These are phyloP conservation scores for Colletotrichum orchidophilum DNA, from an alignment of 2,329 filamentous ascomycete genomes.

Conservation along the genomic window DNA sequence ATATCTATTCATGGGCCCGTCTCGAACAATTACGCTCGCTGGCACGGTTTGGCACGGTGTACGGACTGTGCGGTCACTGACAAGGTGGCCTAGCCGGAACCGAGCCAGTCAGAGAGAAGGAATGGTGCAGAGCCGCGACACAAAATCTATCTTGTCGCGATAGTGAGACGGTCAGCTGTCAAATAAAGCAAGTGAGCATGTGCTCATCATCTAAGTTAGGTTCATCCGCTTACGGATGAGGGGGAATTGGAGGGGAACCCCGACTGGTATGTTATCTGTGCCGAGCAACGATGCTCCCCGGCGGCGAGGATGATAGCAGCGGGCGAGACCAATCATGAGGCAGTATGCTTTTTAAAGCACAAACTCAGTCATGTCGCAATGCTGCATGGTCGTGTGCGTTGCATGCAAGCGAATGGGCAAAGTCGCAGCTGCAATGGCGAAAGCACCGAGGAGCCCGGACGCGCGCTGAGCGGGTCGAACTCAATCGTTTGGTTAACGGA, in stretches of 20 bases:
- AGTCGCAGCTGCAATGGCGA: not conserved
- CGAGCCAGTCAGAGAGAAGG: constrained; percentile 1
- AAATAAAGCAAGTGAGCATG: constrained; percentile 27
- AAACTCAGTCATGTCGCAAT: constrained; percentile 9
- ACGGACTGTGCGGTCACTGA: not conserved
- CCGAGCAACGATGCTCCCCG: constrained; percentile 3
- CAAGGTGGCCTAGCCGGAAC: constrained; percentile 15
- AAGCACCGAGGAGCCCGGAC: constrained; percentile 9
- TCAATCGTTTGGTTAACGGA: not conserved
- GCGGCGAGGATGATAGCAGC: not conserved
- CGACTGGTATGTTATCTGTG: constrained; percentile 16
- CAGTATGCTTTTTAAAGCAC: constrained; percentile 1
- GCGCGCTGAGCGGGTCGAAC: not conserved
- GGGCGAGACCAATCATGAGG: not conserved
- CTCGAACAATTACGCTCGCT: not conserved
- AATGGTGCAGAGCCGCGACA: constrained; percentile 1
- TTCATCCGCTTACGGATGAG: constrained; percentile 28
- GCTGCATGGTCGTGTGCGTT: not conserved
- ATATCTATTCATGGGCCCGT: not conserved
- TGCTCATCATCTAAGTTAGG: constrained; percentile 19
- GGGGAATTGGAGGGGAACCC: not conserved
- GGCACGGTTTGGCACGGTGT: constrained; percentile 3
- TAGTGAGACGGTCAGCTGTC: constrained; percentile 17
- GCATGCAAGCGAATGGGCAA: constrained; percentile 15
- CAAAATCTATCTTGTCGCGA: constrained; percentile 19